Evolutionary conservation across 1,284 basidiomycete genomes (phyloP), one percentile per base, ranked within the genome.

Genomic region (Peniophora sp.): DNA sequence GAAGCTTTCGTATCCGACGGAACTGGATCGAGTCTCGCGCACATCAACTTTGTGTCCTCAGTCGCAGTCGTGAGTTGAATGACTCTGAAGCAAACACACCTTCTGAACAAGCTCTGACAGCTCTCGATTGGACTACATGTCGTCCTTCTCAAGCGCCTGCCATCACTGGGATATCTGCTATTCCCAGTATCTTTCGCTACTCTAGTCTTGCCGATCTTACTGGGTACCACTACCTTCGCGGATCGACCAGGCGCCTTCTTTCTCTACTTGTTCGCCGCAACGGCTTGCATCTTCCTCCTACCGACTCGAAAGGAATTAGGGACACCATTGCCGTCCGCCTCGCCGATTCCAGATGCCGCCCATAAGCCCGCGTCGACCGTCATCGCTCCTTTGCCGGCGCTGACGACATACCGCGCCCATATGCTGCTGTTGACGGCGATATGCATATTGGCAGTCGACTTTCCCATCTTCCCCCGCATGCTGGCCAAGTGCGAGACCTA

Each of bases 381-480:
- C 14, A 60, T 77, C 32, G 55, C 68, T 11, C 75, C 73, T 0
- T 64, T 89, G 18, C 77, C 86, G 0, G 87, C 92, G 46, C 67
- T 99, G 51, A 91, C 93, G 8, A 83, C 88, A 0, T 99, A 97
- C 64, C 76, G 97, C 46, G 84, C 94, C 1, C 92, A 98, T 63
- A 95, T 98, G 92, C 88, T 99, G 77, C 70, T 97, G 32, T 82
- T 99, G 75, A 98, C 97, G 0, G 70, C 88, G 39, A 75, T 97
- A 42, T 87, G 85, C 37, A 99, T 99, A 55, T 79, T 99, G 8
- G 96, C 97, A 0, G 96, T 99, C 46, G 97, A 99, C 63, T 99
- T 99, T 62, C 81, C 80, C 0, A 76, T 96, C 22, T 99, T 98
- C 62, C 96, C 96, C 0, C 79, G 97, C 12, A 68, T 70, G 8